Evolutionary conservation across 371 early-diverging fungal species (phyloP).

Genomic region (Mucor sp.): DNA sequence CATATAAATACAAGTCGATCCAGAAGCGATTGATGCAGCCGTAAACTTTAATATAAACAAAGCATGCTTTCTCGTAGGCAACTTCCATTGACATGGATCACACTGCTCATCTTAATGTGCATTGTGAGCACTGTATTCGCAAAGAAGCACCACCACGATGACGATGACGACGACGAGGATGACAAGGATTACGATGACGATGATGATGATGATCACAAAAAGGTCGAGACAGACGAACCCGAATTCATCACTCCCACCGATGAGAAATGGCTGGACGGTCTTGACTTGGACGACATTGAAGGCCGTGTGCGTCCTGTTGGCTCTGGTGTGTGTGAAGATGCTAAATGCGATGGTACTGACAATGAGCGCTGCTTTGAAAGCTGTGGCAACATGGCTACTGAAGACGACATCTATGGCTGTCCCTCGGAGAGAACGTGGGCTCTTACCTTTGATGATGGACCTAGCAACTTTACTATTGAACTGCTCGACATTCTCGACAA

Average conservation of each 20-base stretch:
- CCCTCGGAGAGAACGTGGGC: constrained; percentile 25
- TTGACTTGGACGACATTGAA: constrained; percentile 39
- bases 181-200: constrained; percentile 6
- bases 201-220: neutral
- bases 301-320: constrained; percentile 38
- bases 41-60: neutral
- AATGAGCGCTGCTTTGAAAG: constrained; percentile 45
- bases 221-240: neutral
- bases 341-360: constrained; percentile 39
- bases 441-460: constrained; percentile 71
- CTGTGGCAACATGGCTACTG: constrained; percentile 36
- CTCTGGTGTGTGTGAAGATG: constrained; percentile 37
- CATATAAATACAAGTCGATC: neutral
- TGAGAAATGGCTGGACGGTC: constrained; percentile 49
- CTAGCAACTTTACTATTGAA: constrained; percentile 41
- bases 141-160: constrained; percentile 2
- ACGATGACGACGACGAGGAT: neutral
- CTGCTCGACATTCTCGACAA: constrained; percentile 53
- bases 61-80: constrained; percentile 15
- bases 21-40: neutral
- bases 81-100: constrained; percentile 11
- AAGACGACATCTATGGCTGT: constrained; percentile 44
- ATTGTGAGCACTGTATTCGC: constrained; percentile 6
- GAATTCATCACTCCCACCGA: constrained; percentile 12
- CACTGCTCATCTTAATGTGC: constrained; percentile 6